phyloP scores from a whole-genome alignment of 2,329 filamentous ascomycete species.

The Cercospora sojina region DNA sequence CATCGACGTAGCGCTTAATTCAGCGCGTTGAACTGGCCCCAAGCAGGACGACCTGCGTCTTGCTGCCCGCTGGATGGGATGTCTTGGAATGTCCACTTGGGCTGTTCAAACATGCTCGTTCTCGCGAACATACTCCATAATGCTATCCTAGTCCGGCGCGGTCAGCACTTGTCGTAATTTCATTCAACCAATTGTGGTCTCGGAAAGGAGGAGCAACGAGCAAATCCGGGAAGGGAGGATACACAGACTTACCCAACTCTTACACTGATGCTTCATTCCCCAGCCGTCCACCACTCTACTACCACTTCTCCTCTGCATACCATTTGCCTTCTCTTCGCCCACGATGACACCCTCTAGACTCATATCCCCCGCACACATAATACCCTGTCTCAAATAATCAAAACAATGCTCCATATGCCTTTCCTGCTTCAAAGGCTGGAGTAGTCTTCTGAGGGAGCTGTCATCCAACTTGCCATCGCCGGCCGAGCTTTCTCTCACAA shows the following conservation, averaged over 20 bases:
- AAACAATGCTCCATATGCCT: slow-evolving; percentile 35
- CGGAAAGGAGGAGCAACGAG: background rate
- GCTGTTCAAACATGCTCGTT: background rate
- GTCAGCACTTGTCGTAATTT: background rate
- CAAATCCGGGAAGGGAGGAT: background rate
- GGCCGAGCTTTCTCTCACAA: background rate
- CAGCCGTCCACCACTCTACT: slow-evolving; percentile 38
- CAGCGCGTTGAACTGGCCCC: background rate
- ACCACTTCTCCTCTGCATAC: slow-evolving; percentile 30
- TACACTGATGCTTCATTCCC: slow-evolving; percentile 36
- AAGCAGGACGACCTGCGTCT: background rate
- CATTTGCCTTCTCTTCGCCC: background rate
- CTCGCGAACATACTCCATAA: background rate
- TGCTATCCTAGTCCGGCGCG: background rate
- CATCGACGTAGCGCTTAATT: background rate
- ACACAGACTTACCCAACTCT: slow-evolving; percentile 26
- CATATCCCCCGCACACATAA: slow-evolving; percentile 34
- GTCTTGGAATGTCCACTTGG: background rate
- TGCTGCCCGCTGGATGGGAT: background rate
- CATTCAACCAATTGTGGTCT: background rate
- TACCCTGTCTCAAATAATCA: slow-evolving; percentile 34
- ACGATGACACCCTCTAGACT: slow-evolving; percentile 29
- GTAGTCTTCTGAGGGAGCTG: background rate
- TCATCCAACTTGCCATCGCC: background rate
- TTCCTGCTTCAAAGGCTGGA: slow-evolving; percentile 23